phyloP scores from a whole-genome alignment of 495 filamentous ascomycete genomes.

The Darksidea phi region DNA sequence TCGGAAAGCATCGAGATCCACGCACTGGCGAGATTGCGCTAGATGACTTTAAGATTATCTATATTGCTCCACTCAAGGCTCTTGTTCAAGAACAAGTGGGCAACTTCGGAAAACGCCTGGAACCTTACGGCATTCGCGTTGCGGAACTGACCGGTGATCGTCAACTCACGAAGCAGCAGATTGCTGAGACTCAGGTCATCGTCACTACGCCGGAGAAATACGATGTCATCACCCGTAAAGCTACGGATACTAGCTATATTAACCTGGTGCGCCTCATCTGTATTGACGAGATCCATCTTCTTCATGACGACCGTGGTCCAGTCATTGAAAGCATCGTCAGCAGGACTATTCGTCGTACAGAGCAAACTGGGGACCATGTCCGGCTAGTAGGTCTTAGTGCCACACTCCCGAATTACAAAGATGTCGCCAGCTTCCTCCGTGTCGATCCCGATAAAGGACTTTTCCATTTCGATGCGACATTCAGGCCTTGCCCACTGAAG shows the following conservation, averaged over 20 bases:
- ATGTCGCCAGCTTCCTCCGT: conserved; percentile 93
- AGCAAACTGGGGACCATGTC: conserved; percentile 89
- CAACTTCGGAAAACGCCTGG: conserved; percentile 88
- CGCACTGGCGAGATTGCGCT: conserved; percentile 85
- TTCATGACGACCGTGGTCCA: conserved; percentile 96
- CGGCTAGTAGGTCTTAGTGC: conserved; percentile 90
- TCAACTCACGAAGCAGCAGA: conserved; percentile 98
- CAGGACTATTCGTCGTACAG: conserved; percentile 84
- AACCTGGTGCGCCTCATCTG: conserved; percentile 92
- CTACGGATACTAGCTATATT: conserved; percentile 93
- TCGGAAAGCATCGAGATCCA: conserved; percentile 89
- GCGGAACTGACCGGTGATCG: conserved; percentile 94
- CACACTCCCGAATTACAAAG: conserved; percentile 93
- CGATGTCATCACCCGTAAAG: conserved; percentile 98
- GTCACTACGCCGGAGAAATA: conserved; percentile 99
- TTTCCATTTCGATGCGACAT: conserved; percentile 96
- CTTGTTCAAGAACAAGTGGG: conserved; percentile 96
- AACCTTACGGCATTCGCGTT: conserved; percentile 87
- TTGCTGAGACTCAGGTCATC: conserved; percentile 96
- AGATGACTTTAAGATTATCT: conserved; percentile 96
- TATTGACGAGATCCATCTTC: conserved; percentile 96
- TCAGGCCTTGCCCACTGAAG: conserved; percentile 83
- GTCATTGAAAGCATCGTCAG: conserved; percentile 97
- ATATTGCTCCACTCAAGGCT: conserved; percentile 91
- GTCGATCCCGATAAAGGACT: conserved; percentile 82